phyloP scores from a whole-genome alignment of 495 filamentous ascomycete species.

The Peziza echinospora region DNA sequence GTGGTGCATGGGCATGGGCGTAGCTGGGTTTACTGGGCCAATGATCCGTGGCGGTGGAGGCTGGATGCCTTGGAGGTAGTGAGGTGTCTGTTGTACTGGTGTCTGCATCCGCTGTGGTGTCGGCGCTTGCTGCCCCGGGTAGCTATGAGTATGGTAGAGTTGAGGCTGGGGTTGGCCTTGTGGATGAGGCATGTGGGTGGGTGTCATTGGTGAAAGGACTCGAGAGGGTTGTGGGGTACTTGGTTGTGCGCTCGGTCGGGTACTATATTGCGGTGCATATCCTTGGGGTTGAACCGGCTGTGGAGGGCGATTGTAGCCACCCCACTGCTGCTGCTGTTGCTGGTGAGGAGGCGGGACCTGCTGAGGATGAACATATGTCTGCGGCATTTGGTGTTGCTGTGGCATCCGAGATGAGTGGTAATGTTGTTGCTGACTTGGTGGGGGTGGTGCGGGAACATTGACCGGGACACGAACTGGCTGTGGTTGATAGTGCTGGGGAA shows the following conservation, averaged over 20 bases:
- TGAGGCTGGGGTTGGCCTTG: neutral
- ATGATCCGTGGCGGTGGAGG: slow-evolving; percentile 4
- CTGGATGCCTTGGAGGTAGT: neutral
- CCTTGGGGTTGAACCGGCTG: neutral
- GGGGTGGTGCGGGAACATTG: slow-evolving; percentile 4
- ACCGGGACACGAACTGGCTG: slow-evolving; percentile 1
- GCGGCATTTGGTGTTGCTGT: neutral
- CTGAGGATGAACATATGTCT: neutral
- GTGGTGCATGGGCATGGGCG: neutral
- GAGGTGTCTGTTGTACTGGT: neutral
- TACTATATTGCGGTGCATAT: slow-evolving; percentile 9
- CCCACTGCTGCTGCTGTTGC: too few relatives aligned
- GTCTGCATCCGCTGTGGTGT: neutral
- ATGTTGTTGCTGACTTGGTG: slow-evolving; percentile 4
- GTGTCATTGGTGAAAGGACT: neutral
- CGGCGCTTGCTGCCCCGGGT: neutral
- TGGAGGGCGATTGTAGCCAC: too few relatives aligned
- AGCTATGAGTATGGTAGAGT: neutral
- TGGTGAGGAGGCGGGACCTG: neutral
- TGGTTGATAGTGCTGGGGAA: slow-evolving; percentile 2
- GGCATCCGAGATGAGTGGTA: neutral
- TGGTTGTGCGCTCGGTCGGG: neutral
- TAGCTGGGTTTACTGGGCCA: neutral
- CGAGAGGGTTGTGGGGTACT: neutral
- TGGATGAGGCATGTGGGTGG: neutral